Conservation (phyloP, 176 grass and related monocot genomes). For the Bothriochloa decipiens region DNA sequence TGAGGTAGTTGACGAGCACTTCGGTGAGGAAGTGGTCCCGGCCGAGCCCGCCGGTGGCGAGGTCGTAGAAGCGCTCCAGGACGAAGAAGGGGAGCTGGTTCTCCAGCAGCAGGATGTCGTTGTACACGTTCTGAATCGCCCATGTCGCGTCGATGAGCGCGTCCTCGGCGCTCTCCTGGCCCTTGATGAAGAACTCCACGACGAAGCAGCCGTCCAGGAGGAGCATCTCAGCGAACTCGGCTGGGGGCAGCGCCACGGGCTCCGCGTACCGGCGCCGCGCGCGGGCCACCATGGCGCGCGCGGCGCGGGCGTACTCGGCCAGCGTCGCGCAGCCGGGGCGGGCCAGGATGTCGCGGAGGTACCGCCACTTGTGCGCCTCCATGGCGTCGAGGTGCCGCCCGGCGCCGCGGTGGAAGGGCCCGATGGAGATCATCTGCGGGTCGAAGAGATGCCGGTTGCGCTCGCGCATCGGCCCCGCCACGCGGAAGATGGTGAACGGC, state of each 20-base stretch:
- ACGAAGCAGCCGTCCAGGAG: constrained; percentile 71
- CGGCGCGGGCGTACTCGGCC: constrained; percentile 27
- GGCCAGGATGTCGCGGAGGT: constrained; percentile 49
- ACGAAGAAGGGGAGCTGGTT: constrained; percentile 59
- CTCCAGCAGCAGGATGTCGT: constrained; percentile 61
- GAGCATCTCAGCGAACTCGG: constrained; percentile 60
- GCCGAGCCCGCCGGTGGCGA: constrained; percentile 31
- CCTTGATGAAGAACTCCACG: constrained; percentile 51
- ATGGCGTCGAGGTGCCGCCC: constrained; percentile 50
- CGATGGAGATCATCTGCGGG: constrained; percentile 49
- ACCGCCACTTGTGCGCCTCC: constrained; percentile 61
- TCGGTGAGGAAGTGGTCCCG: constrained; percentile 30
- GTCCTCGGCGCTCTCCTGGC: constrained; percentile 47
- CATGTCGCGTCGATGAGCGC: constrained; percentile 45
- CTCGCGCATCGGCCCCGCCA: constrained; percentile 50
- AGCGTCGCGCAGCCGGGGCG: constrained; percentile 33
- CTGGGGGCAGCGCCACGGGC: constrained; percentile 18
- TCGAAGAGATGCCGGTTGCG: constrained; percentile 60
- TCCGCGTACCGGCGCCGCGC: constrained; percentile 50
- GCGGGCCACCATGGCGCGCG: constrained; percentile 22
- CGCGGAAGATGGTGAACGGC: constrained; percentile 57
- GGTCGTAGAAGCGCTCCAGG: constrained; percentile 45
- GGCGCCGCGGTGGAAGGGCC: constrained; percentile 54
- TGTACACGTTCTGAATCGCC: constrained; percentile 50
- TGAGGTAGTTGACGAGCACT: constrained; percentile 52